These are phyloP conservation scores for Colletotrichum navitas DNA, from an alignment of 2,329 filamentous ascomycete genomes.

Conservation along the genomic window DNA sequence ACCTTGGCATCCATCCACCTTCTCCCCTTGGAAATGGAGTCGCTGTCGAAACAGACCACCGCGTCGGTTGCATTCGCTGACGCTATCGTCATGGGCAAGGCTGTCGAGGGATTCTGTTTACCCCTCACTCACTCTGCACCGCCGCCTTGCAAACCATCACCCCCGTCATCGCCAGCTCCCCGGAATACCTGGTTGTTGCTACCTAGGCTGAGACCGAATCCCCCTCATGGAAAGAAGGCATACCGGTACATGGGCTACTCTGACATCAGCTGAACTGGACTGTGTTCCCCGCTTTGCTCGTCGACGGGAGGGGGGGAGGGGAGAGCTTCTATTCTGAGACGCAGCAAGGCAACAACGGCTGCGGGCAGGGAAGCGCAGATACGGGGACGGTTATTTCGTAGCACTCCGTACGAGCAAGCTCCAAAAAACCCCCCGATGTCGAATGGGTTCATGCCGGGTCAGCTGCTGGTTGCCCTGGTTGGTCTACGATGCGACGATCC, in stretches of 20 bases:
- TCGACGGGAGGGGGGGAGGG: not conserved
- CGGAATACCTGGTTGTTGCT: slow-evolving; percentile 33
- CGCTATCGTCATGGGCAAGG: slow-evolving; percentile 29
- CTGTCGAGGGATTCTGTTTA: slow-evolving; percentile 22
- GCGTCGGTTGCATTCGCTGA: slow-evolving; percentile 17
- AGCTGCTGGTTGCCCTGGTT: not conserved
- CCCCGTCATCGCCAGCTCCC: not conserved
- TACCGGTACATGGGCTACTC: not conserved
- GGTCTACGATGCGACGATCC: slow-evolving; percentile 4
- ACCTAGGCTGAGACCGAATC: slow-evolving; percentile 10
- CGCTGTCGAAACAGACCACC: not conserved
- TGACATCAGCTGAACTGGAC: slow-evolving; percentile 4
- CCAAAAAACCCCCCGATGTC: not conserved
- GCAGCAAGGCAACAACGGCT: not conserved
- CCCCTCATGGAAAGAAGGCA: not conserved
- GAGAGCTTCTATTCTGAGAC: slow-evolving; percentile 16
- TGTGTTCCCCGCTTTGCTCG: slow-evolving; percentile 32
- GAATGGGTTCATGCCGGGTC: not conserved
- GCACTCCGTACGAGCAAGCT: not conserved
- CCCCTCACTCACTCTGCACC: slow-evolving; percentile 1
- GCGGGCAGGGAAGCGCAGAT: not conserved
- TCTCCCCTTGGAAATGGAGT: not conserved
- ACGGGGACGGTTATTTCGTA: not conserved
- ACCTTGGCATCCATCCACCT: not conserved
- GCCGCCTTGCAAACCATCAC: not conserved